Evolutionary conservation across 75 land plant genomes (phyloP).

Genomic region (Pseudotsuga menziesii): DNA sequence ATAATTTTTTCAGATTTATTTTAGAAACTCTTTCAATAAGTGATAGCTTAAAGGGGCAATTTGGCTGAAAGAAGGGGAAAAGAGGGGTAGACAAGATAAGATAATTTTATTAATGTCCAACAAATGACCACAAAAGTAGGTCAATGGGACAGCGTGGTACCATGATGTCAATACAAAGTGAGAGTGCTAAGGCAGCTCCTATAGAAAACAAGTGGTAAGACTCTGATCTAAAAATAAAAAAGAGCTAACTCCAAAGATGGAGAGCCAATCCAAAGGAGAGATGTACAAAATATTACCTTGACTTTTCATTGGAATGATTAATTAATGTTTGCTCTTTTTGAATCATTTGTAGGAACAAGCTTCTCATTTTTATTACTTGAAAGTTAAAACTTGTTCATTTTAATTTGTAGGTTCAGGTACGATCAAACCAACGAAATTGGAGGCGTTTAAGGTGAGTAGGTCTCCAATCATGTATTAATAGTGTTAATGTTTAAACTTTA

Average conservation of each 20-base stretch:
- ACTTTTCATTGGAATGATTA: background rate
- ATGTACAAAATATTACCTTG: background rate
- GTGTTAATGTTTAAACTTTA: background rate
- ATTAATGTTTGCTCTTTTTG: background rate
- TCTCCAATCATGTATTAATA: background rate
- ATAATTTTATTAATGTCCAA: too few species aligned
- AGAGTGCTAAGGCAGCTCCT: too few species aligned
- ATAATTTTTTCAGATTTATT: background rate
- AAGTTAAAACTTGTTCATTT: background rate
- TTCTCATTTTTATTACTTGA: background rate
- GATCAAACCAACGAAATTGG: constrained; percentile 17
- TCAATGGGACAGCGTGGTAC: too few species aligned
- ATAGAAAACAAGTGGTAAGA: too few species aligned
- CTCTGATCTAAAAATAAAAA: too few species aligned
- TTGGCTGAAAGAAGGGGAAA: background rate
- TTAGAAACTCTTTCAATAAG: background rate
- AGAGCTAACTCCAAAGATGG: too few species aligned
- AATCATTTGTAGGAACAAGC: background rate
- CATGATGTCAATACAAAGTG: too few species aligned
- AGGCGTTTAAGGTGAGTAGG: constrained; percentile 14
- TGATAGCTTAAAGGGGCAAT: background rate
- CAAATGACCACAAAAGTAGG: too few species aligned
- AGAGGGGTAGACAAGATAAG: background rate
- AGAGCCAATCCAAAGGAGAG: too few species aligned
- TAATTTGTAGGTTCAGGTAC: constrained; percentile 14